Conservation (phyloP, 1,284 basidiomycete genomes). For the Apiotrichum akiyoshidainum region DNA sequence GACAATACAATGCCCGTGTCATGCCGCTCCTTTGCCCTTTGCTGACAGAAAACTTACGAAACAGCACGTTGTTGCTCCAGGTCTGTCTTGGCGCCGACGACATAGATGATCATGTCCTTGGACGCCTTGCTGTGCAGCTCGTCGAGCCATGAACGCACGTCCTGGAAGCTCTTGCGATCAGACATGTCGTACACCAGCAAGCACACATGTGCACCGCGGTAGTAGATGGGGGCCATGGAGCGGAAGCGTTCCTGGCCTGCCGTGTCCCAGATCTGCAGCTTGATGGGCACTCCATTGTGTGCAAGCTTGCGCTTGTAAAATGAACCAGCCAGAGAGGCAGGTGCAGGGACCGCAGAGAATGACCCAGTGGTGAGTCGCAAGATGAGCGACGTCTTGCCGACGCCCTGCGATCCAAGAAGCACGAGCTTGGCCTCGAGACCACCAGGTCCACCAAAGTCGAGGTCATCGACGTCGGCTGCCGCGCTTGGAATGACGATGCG, state of each 20-base stretch:
- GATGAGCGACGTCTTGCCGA: slow-evolving; percentile 91
- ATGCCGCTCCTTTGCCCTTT: background rate
- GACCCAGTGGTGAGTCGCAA: slow-evolving; percentile 87
- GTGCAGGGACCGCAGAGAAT: slow-evolving; percentile 74
- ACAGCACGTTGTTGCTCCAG: slow-evolving; percentile 33
- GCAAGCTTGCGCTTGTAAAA: slow-evolving; percentile 92
- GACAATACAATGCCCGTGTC: too few species aligned
- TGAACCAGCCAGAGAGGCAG: slow-evolving; percentile 89
- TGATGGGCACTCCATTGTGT: slow-evolving; percentile 81
- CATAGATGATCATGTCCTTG: slow-evolving; percentile 47
- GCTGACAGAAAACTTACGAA: slow-evolving; percentile 37
- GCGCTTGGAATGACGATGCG: background rate
- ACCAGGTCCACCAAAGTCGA: slow-evolving; percentile 40
- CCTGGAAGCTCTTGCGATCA: slow-evolving; percentile 80
- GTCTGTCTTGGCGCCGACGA: slow-evolving; percentile 49
- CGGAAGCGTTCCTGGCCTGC: slow-evolving; percentile 97
- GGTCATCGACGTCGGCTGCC: slow-evolving; percentile 6
- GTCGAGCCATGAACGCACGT: slow-evolving; percentile 89
- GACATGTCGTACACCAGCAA: slow-evolving; percentile 54
- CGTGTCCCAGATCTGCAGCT: slow-evolving; percentile 81
- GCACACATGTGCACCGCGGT: slow-evolving; percentile 55
- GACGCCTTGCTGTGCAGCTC: slow-evolving; percentile 51
- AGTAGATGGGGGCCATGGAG: slow-evolving; percentile 74
- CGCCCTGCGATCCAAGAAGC: slow-evolving; percentile 94
- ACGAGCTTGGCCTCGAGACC: slow-evolving; percentile 90